Percentiles rank a stretch among this genome's conserved stretches.
Conservation (phyloP, 106 monocot genomes). For the Triglochin maritima region DNA sequence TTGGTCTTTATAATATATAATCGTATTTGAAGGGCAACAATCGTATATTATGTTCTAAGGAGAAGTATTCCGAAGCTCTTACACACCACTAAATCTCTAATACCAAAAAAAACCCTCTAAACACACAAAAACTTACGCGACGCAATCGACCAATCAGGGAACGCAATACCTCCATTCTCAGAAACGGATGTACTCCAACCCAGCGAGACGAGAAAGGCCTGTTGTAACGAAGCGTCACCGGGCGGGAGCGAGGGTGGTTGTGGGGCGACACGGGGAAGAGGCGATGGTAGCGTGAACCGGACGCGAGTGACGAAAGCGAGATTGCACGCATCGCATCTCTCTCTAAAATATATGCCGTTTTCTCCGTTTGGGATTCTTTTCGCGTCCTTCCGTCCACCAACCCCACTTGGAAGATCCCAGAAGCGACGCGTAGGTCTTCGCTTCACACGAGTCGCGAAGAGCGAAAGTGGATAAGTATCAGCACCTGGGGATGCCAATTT, state of each 20-base stretch:
- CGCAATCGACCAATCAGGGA: slow-evolving; percentile 3
- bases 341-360: background rate
- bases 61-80: background rate
- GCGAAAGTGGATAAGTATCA: too few species aligned
- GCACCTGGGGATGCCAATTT: too few species aligned
- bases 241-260: background rate
- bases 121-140: slow-evolving; percentile 2
- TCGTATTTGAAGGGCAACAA: background rate
- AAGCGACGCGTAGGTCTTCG: too few species aligned
- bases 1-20: background rate
- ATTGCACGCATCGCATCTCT: background rate
- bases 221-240: background rate
- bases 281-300: background rate
- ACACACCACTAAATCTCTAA: background rate
- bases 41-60: background rate
- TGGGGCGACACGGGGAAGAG: too few species aligned
- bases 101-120: background rate
- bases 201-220: background rate
- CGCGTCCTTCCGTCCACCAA: too few species aligned
- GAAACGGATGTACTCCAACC: slow-evolving; percentile 3
- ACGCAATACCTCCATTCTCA: slow-evolving; percentile 23
- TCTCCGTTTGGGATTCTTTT: background rate
- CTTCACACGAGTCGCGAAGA: too few species aligned
- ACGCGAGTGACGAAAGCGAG: background rate
- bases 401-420: too few species aligned